Conservation (phyloP, 805 yeast species). For the Ogataea nakhonphanomensis region DNA sequence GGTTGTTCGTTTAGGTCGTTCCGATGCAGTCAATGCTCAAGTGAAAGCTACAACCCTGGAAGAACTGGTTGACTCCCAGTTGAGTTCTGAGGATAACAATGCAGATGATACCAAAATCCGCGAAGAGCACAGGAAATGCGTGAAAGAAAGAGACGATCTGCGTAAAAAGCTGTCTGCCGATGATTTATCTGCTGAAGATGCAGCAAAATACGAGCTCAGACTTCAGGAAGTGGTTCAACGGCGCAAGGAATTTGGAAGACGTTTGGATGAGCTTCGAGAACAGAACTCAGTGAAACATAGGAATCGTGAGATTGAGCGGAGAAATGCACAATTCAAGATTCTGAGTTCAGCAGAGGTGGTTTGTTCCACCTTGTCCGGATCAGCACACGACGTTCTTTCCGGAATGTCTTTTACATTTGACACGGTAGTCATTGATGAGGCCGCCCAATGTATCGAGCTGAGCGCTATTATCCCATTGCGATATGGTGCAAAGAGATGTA, state of each 20-base stretch:
- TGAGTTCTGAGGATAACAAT: slow-evolving; percentile 35
- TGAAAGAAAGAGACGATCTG: slow-evolving; percentile 55
- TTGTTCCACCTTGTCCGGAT: slow-evolving; percentile 89
- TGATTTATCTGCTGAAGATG: slow-evolving; percentile 38
- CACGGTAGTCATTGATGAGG: slow-evolving; percentile 93
- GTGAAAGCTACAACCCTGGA: slow-evolving; percentile 84
- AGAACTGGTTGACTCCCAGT: slow-evolving; percentile 69
- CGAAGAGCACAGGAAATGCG: slow-evolving; percentile 47
- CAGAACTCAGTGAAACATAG: slow-evolving; percentile 63
- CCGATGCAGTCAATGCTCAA: slow-evolving; percentile 80
- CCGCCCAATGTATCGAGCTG: slow-evolving; percentile 93
- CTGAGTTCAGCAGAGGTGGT: slow-evolving; percentile 76
- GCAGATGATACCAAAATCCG: slow-evolving; percentile 48
- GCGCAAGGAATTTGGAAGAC: slow-evolving; percentile 67
- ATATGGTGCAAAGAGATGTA: slow-evolving; percentile 85
- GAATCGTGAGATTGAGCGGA: slow-evolving; percentile 71
- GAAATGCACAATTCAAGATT: slow-evolving; percentile 70
- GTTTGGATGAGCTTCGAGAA: slow-evolving; percentile 78
- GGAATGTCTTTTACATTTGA: slow-evolving; percentile 75
- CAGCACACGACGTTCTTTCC: slow-evolving; percentile 85
- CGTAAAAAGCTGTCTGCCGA: slow-evolving; percentile 36
- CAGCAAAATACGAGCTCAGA: slow-evolving; percentile 44
- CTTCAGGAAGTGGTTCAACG: slow-evolving; percentile 55
- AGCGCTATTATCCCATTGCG: slow-evolving; percentile 88
- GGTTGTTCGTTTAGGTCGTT: slow-evolving; percentile 82